Evolutionary conservation across 2,329 filamentous ascomycete species (phyloP).

Genomic region (Berkeleyomyces rouxiae): DNA sequence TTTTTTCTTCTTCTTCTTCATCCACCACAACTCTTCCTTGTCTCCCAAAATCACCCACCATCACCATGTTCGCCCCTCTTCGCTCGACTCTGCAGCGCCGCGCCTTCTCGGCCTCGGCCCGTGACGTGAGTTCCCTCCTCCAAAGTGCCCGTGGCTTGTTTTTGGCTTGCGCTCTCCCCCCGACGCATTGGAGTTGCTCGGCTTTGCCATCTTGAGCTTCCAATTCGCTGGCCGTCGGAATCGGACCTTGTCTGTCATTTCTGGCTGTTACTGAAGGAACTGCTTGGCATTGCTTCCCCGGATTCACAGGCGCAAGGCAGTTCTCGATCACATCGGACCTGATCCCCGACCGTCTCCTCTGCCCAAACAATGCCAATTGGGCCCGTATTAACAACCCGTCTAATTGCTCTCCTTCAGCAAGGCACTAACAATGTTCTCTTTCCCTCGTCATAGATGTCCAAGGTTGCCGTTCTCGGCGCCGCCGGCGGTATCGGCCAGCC

Average conservation of each 20-base stretch:
- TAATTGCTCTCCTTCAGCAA: background rate
- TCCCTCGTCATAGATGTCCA: conserved; percentile 53
- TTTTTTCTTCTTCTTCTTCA: conserved; percentile 1
- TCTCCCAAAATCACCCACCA: conserved; percentile 14
- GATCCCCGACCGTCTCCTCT: background rate
- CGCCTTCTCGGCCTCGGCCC: conserved; percentile 65
- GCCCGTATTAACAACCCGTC: background rate
- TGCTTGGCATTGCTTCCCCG: conserved; percentile 1
- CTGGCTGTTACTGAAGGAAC: background rate
- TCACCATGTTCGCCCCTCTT: conserved; percentile 52
- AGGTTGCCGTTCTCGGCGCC: conserved; percentile 94
- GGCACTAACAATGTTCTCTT: background rate
- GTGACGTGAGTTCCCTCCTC: conserved; percentile 38
- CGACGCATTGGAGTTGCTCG: background rate
- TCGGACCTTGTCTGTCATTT: background rate
- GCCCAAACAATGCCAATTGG: too few species aligned
- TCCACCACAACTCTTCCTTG: conserved; percentile 13
- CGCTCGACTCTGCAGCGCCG: conserved; percentile 51
- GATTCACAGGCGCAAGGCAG: background rate
- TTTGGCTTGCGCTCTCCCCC: background rate
- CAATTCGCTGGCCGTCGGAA: background rate
- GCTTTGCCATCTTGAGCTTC: background rate
- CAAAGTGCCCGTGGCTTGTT: conserved; percentile 10
- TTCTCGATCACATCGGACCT: background rate
- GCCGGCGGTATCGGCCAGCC: conserved; percentile 97